Percentiles rank a stretch among this genome's conserved stretches.
Evolutionary conservation across 768 basidiomycete species (phyloP).

Genomic region (Macrocybe gigantea): DNA sequence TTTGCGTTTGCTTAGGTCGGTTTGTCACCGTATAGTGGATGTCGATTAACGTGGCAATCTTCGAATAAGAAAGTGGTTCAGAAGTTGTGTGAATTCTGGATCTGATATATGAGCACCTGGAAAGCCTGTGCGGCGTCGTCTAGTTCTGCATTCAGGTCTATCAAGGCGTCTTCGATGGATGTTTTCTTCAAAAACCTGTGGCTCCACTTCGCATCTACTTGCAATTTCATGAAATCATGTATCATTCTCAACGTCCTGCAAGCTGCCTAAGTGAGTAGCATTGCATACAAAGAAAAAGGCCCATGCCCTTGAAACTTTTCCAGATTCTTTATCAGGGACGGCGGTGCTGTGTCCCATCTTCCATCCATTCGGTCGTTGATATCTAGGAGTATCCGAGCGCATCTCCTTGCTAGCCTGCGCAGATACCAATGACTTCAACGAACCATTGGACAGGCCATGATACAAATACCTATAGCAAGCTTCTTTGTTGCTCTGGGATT

Average conservation of each 20-base stretch:
- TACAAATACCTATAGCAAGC: conserved; percentile 25
- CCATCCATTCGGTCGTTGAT: conserved; percentile 40
- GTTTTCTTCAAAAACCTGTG: conserved; percentile 32
- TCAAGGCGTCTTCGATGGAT: conserved; percentile 33
- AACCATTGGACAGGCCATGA: background rate
- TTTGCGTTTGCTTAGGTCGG: conserved; percentile 4
- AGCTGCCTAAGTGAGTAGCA: background rate
- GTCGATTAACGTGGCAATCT: conserved; percentile 43
- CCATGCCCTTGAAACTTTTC: conserved; percentile 34
- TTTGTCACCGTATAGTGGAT: conserved; percentile 33
- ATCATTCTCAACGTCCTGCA: conserved; percentile 33
- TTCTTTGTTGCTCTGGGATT: conserved; percentile 28
- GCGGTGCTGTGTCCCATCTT: conserved; percentile 36
- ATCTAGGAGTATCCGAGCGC: conserved; percentile 34
- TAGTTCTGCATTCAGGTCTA: conserved; percentile 23
- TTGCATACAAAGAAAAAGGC: background rate
- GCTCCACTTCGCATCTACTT: conserved; percentile 35
- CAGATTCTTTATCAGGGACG: conserved; percentile 31
- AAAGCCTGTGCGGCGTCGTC: conserved; percentile 43
- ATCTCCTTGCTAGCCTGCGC: conserved; percentile 26
- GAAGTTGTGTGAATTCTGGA: background rate
- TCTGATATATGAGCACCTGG: conserved; percentile 25
- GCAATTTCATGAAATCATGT: conserved; percentile 30
- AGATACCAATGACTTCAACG: conserved; percentile 8
- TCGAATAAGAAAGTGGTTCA: background rate